These are phyloP conservation scores for Kodamaea hsintzibuensis DNA, from an alignment of 805 yeast genomes.

Conservation along the genomic window DNA sequence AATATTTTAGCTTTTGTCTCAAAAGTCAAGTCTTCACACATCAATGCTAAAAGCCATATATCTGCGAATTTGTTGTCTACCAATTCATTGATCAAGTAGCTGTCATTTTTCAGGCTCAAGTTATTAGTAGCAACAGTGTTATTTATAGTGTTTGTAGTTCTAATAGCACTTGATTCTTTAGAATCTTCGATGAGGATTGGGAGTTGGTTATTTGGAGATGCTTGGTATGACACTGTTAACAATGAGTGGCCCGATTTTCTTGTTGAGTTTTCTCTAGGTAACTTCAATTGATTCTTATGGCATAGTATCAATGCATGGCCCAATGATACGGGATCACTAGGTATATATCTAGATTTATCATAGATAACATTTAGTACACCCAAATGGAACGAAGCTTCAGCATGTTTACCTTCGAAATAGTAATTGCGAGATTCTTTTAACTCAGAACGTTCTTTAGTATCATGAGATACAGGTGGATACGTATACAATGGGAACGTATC, in stretches of 20 bases:
- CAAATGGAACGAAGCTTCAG: slow-evolving; percentile 42
- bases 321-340: slow-evolving; percentile 62
- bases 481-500: slow-evolving; percentile 51
- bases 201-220: slow-evolving; percentile 49
- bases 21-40: slow-evolving; percentile 17
- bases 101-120: slow-evolving; percentile 7
- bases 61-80: slow-evolving; percentile 53
- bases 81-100: slow-evolving; percentile 23
- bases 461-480: slow-evolving; percentile 36
- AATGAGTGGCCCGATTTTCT: slow-evolving; percentile 30
- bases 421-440: slow-evolving; percentile 11
- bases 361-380: slow-evolving; percentile 52
- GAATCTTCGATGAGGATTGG: slow-evolving; percentile 58
- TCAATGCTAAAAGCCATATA: slow-evolving; percentile 43
- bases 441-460: slow-evolving; percentile 14
- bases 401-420: slow-evolving; percentile 18
- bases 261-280: slow-evolving; percentile 34
- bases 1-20: slow-evolving; percentile 15
- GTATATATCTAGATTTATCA: slow-evolving; percentile 32
- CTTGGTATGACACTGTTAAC: slow-evolving; percentile 47
- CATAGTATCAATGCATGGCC: slow-evolving; percentile 48
- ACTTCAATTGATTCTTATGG: slow-evolving; percentile 39
- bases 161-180: slow-evolving; percentile 4
- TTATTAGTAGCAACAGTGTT: slow-evolving; percentile 10
- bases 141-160: slow-evolving; percentile 7